phyloP scores from a whole-genome alignment of 192 early-diverging fungal genomes.

The Ambispora gerdemannii region DNA sequence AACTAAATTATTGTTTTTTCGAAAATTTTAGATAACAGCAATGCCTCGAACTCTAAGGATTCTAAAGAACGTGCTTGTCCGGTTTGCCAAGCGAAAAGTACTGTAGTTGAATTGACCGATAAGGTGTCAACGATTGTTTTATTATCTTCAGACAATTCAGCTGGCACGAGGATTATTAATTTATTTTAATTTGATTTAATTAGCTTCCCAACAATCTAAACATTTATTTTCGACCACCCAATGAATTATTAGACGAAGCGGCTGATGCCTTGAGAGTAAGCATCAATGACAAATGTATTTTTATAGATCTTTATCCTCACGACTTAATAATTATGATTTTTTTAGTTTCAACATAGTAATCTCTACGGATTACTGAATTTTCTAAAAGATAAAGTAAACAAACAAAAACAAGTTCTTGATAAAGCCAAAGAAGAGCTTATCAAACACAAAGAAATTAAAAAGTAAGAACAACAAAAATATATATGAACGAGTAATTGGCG shows the following conservation, averaged over 20 bases:
- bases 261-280: conserved; percentile 12
- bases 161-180: no score
- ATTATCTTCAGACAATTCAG: neutral
- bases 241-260: conserved; percentile 7
- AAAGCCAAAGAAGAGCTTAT: conserved; percentile 28
- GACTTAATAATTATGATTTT: neutral
- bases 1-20: neutral
- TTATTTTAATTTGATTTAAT: neutral
- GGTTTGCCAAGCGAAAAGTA: neutral
- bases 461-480: neutral
- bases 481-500: neutral
- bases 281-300: neutral
- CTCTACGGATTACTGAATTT: conserved; percentile 15
- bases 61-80: neutral
- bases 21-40: no score
- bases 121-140: neutral
- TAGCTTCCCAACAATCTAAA: conserved; percentile 16
- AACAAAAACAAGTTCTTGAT: conserved; percentile 31
- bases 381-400: conserved; percentile 19
- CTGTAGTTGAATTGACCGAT: neutral
- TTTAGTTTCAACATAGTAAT: conserved; percentile 32
- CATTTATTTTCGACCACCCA: conserved; percentile 11
- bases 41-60: neutral
- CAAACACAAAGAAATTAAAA: conserved; percentile 29
- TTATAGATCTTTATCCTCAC: neutral